These are phyloP conservation scores for Talaromyces thailandensis DNA, from an alignment of 495 filamentous ascomycete species.

Conservation along the genomic window DNA sequence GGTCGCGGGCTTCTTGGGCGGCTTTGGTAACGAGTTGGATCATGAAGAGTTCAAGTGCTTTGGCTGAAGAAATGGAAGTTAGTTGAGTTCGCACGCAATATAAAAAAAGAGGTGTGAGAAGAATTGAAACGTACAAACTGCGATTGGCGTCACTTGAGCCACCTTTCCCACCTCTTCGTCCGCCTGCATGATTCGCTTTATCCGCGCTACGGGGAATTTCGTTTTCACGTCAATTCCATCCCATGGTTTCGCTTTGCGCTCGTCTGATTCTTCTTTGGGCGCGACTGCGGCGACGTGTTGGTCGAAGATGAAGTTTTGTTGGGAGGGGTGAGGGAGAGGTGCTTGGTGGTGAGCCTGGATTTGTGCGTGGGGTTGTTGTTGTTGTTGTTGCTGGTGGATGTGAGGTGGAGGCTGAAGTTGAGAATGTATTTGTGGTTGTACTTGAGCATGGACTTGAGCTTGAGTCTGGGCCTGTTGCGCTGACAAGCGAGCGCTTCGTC, in stretches of 20 bases:
- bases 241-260: constrained; percentile 13
- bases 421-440: not conserved
- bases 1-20: constrained; percentile 69
- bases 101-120: not conserved
- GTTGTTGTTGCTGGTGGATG: not conserved
- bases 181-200: constrained; percentile 99
- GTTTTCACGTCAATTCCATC: constrained; percentile 69
- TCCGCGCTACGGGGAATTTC: constrained; percentile 94
- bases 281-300: not conserved
- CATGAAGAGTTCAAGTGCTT: constrained; percentile 97
- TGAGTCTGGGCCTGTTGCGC: constrained; percentile 7
- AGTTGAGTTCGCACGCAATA: constrained; percentile 8
- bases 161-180: constrained; percentile 99
- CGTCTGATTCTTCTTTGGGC: constrained; percentile 14
- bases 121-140: constrained; percentile 54
- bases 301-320: constrained; percentile 4
- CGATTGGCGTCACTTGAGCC: constrained; percentile 90
- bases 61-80: constrained; percentile 41
- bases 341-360: constrained; percentile 6
- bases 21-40: constrained; percentile 82
- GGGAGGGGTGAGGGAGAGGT: constrained; percentile 2
- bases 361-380: not conserved
- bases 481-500: constrained; percentile 33
- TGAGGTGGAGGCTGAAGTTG: not conserved
- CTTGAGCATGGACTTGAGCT: not conserved